These are phyloP conservation scores for Trypanosoma congolense DNA, from an alignment of 208 protist genomes.

Conservation along the genomic window DNA sequence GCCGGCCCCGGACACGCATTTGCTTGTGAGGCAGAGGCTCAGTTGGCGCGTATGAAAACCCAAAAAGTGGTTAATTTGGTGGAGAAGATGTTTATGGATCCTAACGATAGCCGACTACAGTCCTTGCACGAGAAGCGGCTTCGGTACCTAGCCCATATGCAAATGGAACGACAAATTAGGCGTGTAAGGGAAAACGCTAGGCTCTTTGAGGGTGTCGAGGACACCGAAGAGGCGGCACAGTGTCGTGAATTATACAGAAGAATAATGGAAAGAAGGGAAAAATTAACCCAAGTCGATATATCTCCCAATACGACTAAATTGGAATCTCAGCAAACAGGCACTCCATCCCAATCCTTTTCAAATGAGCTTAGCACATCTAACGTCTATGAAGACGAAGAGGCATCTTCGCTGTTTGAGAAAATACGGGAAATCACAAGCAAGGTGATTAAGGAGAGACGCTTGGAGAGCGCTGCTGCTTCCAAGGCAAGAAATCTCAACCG, in stretches of 20 bases:
- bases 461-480: constrained; percentile 23
- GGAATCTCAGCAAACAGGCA: neutral
- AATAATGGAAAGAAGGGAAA: constrained; percentile 42
- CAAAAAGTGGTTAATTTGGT: constrained; percentile 53
- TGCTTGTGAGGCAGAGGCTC: constrained; percentile 25
- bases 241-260: constrained; percentile 48
- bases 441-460: constrained; percentile 24
- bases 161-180: constrained; percentile 80
- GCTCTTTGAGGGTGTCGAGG: constrained; percentile 58
- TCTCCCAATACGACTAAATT: neutral
- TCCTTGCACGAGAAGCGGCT: constrained; percentile 73
- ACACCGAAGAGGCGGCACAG: constrained; percentile 41
- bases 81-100: constrained; percentile 80
- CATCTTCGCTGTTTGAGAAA: constrained; percentile 52
- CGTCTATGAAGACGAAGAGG: constrained; percentile 61
- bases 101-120: constrained; percentile 56
- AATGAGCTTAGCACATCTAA: constrained; percentile 21
- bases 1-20: constrained; percentile 3
- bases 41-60: constrained; percentile 31
- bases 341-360: neutral
- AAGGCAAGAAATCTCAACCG: constrained; percentile 16
- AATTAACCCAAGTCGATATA: constrained; percentile 1
- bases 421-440: constrained; percentile 42
- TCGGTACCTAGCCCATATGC: constrained; percentile 75
- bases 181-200: constrained; percentile 66